Evolutionary conservation across 495 filamentous ascomycete genomes (phyloP), one percentile per base, ranked within the genome.

Genomic region (Podospora australis): DNA sequence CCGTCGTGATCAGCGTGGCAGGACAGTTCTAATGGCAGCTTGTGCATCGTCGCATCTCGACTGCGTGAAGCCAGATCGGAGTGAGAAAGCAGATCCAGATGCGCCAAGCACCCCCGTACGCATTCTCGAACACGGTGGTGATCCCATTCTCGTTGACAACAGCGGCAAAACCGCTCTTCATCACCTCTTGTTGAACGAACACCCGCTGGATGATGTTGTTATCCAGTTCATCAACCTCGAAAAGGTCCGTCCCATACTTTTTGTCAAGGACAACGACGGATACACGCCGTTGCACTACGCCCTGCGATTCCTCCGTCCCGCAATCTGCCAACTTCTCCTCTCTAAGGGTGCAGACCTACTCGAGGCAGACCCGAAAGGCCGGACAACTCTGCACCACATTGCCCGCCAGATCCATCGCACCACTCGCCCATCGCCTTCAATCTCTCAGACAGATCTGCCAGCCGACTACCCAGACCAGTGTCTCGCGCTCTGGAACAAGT

Each of bases 141-240:
- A 62, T 52, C 46, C 50, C 4, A 46, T 53, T 3, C 25, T 41
- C 2, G 26, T 57, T 16, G 60, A 65, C 47, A 53, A 55, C 16
- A 29, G 53, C 16, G 57, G 59, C 25, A 48, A 56, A 21, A 61
- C 54, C 21, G 55, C 57, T 11, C 41, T 67, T 4, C 64, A 67
- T 44, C 47, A 56, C 25, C 53, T 67, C 21, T 48, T 64, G 0
- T 42, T 58, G 13, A 55, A 66, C 43, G 28, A 45, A 5, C 52
- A 52, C n/a, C 43, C 45, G 23, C 25, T 41, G 34, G 51, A 64
- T 14, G 50, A 58, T 3, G 46, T 39, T 19, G 30, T 55, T 26
- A 32, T 41, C 30, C 49, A 48, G 14, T 55, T 59, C 35, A 50
- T 56, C 26, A 40, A 28, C 14, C 50, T 32, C 23, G 25, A 36